Evolutionary conservation across 2,329 filamentous ascomycete species (phyloP), one percentile per base, ranked within the genome.

Genomic region (Neofusicoccum cordaticola): DNA sequence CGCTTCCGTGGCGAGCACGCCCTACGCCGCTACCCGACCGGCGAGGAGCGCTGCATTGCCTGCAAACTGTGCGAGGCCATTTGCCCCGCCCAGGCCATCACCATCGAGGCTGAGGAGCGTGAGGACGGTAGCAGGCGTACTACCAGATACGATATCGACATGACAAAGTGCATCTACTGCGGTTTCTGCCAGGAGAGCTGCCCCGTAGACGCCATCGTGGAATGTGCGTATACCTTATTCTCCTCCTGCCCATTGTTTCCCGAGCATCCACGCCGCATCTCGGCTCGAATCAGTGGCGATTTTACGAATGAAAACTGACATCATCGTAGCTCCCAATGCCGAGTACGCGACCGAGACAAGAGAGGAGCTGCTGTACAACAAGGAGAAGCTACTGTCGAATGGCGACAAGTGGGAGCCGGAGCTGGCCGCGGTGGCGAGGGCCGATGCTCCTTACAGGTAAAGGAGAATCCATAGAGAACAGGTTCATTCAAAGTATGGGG

Each of bases 81-180:
- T 76, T 99, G 95, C 86, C 95, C 95, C 47, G 95, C 95, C 65
- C 92, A 97, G 82, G 95, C 95, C 75, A 99, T 99, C 80, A 99
- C 95, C 62, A 99, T 99, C 73, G 95, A 99, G 83, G 95, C 95
- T 65, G 95, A 99, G 80, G 95, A 99, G 85, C 93, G 95, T 77
- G 92, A 91, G 75, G 95, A 99, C 74, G 95, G 95, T 68, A 96
- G 92, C 75, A 89, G 95, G 80, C 88, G 95, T 77, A 99, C 95
- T 60, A 97, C 94, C 66, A 89, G 94, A 77, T 99, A 99, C 82
- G 95, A 99, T 79, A 97, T 99, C 77, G 95, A 99, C 82, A 99
- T 99, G 95, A 98, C 95, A 75, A 99, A 99, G 86, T 99, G 95
- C 84, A 99, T 99, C 81, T 99, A 98, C 88, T 98, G 95, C 79